A percentile compares a stretch with the other conserved stretches of the same genome.
Evolutionary conservation across 2,329 filamentous ascomycete genomes (phyloP).

Genomic region (Diplodia scrobiculata): DNA sequence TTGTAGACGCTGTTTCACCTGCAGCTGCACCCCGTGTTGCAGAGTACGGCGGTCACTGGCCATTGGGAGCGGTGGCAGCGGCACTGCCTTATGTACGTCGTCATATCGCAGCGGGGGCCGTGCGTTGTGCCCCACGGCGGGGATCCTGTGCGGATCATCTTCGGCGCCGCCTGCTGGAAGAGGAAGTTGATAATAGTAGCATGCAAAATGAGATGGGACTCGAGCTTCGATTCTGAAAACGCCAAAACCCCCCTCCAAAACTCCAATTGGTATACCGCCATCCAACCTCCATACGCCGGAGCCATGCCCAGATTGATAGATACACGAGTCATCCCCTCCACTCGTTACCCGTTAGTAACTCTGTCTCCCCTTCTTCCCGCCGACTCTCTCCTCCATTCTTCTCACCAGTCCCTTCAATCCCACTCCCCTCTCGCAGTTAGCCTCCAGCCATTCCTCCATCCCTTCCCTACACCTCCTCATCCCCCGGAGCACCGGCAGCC

Average conservation of each 20-base stretch:
- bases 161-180: neutral
- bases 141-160: constrained; percentile 3
- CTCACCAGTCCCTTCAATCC: constrained; percentile 59
- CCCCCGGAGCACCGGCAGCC: constrained; percentile 71
- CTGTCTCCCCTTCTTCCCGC: constrained; percentile 53
- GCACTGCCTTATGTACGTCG: neutral
- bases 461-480: constrained; percentile 69
- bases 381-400: constrained; percentile 61
- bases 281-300: neutral
- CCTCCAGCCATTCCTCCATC: constrained; percentile 83
- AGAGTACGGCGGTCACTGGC: neutral
- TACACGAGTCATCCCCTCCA: neutral
- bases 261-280: too few species aligned
- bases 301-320: neutral
- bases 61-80: neutral
- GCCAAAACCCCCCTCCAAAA: too few species aligned
- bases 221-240: too few species aligned
- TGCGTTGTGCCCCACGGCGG: constrained; percentile 10
- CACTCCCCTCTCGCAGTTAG: constrained; percentile 76
- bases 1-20: neutral
- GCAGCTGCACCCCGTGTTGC: constrained; percentile 17
- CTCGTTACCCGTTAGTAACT: neutral
- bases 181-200: neutral
- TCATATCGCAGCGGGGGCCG: constrained; percentile 11
- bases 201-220: too few species aligned